Base-by-base conservation (phyloP, 345 rosid genomes). In the Eucalyptus victrix region DNA sequence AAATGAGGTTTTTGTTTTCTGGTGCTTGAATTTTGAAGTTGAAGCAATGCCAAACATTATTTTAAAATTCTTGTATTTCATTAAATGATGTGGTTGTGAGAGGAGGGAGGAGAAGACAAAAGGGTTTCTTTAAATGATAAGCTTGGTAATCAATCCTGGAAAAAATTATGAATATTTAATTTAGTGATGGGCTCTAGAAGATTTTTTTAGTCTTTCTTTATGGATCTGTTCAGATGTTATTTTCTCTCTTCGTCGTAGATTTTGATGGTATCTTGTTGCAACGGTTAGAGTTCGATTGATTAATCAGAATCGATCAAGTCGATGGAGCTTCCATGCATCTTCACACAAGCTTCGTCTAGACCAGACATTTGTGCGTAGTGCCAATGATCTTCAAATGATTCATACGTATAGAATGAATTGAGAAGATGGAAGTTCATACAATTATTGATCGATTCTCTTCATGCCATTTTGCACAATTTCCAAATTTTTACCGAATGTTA, bases 401-500 rank as follows among this genome's bases (percentile, higher is more conserved):
- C 12, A 17, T 65, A 16, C 3, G 8, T 65, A n/a, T 15, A n/a
- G 0, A 4, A 65, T n/a, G 6, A 65, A n/a, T 65, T 1, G 5
- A 11, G 1, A 8, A 65, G 21, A 15, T 14, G 76, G 6, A n/a
- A n/a, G 76, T 65, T 65, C 40, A 65, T 17, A 16, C 2, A n/a
- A 34, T 9, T 34, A 34, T 6, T 3, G 11, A 17, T 69, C 2
- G 0, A 69, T 32, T 69, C 23, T 69, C 2, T 34, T 69, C 2
- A 1, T 34, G 24, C 7, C 42, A 32, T 28, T 67, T 67, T 4
- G 42, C 4, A 17, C 2, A 0, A 32, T 69, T 69, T n/a, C 11
- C 26, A 18, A 69, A 32, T 8, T 5, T 32, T 8, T 8, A 32
- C 6, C 5, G 2, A 3, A n/a, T 3, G 1, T 3, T 37, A 4